These are phyloP conservation scores for Isatis tinctoria DNA, from an alignment of 345 rosid species.

Conservation along the genomic window DNA sequence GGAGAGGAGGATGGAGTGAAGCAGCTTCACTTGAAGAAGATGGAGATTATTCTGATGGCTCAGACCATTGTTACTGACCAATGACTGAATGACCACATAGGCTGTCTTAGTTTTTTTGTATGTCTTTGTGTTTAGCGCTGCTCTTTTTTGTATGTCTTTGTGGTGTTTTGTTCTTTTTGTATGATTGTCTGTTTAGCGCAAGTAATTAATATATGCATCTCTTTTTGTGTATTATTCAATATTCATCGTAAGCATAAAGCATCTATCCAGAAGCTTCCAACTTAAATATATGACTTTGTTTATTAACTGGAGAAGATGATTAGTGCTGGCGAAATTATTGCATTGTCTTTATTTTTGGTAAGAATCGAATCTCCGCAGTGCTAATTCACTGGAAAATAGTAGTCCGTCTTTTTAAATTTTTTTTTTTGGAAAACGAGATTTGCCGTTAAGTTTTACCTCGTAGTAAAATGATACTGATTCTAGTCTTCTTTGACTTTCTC, in stretches of 20 bases:
- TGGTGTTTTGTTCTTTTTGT: neutral
- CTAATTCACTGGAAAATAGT: too few relatives aligned
- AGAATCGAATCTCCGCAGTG: too few relatives aligned
- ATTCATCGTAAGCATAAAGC: neutral
- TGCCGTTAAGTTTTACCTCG: too few relatives aligned
- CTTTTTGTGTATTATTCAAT: neutral
- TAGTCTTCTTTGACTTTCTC: too few relatives aligned
- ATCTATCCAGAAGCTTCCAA: neutral
- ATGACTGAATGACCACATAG: neutral
- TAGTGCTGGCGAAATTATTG: neutral
- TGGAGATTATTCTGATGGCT: conserved; percentile 4
- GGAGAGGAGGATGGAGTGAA: conserved; percentile 48
- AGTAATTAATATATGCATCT: neutral
- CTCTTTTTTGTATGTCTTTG: neutral
- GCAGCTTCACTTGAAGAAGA: neutral
- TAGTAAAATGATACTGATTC: too few relatives aligned
- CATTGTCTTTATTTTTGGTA: too few relatives aligned
- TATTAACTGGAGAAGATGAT: neutral
- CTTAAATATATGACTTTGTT: neutral
- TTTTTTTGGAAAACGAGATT: too few relatives aligned
- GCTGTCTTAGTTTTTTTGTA: neutral
- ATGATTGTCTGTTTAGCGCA: neutral
- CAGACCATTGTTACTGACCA: neutral
- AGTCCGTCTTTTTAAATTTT: too few relatives aligned
- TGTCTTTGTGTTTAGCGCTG: neutral